A percentile compares a stretch with the other conserved stretches of the same genome.
These are phyloP conservation scores for Begonia loranthoides DNA, from an alignment of 306 rosid genomes.

Conservation along the genomic window DNA sequence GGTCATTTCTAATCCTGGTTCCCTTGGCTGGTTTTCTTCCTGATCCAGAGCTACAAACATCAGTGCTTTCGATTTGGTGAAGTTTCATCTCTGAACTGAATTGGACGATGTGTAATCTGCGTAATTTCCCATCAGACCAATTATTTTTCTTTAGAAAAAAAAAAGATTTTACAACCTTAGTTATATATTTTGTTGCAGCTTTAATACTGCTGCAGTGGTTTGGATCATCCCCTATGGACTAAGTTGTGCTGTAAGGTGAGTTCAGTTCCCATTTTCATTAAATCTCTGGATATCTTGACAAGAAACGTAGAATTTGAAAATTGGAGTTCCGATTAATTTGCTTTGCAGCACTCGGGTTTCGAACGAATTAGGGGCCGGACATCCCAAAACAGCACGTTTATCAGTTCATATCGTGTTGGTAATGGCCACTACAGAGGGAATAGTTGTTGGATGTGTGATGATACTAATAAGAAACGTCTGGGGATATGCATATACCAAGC, in stretches of 20 bases:
- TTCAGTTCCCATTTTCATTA: neutral
- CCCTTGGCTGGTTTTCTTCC: constrained; percentile 59
- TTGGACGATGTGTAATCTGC: neutral
- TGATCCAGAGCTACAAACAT: constrained; percentile 44
- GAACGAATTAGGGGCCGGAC: constrained; percentile 69
- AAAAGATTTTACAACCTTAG: no score
- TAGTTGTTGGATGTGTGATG: constrained; percentile 24
- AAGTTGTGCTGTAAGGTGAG: constrained; percentile 62
- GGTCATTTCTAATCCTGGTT: constrained; percentile 60
- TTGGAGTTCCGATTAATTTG: neutral
- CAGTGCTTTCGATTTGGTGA: constrained; percentile 57
- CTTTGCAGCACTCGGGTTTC: constrained; percentile 54
- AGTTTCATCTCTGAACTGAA: constrained; percentile 5
- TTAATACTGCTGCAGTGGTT: constrained; percentile 39
- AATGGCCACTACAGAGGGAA: constrained; percentile 39
- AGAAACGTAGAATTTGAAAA: neutral
- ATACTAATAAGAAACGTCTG: constrained; percentile 47
- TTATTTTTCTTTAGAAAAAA: neutral
- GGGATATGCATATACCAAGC: constrained; percentile 58
- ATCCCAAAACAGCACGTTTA: constrained; percentile 38
- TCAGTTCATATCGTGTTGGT: constrained; percentile 35
- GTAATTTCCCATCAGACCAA: neutral
- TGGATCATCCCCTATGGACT: constrained; percentile 81
- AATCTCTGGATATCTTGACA: neutral
- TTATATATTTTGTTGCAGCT: constrained; percentile 20